phyloP scores from a whole-genome alignment of 163 green algal genomes.

The Trebouxia gelatinosa region DNA sequence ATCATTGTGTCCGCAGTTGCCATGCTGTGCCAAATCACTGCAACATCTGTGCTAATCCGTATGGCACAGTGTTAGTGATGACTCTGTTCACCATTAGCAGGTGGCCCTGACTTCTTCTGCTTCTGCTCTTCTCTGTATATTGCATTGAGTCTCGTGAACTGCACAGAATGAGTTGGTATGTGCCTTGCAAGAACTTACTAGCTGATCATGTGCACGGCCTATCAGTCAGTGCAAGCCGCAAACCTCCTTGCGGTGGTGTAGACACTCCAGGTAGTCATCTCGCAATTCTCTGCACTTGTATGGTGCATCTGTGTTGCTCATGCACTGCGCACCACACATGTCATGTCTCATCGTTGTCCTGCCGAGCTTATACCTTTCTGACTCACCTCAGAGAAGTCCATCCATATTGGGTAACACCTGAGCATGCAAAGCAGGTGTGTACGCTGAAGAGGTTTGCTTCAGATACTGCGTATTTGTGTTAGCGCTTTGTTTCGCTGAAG shows the following conservation, averaged over 20 bases:
- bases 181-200: neutral
- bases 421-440: slow-evolving; percentile 6
- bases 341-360: neutral
- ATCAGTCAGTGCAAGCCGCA: neutral
- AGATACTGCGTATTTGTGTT: neutral
- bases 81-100: too few relatives aligned
- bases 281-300: slow-evolving; percentile 66
- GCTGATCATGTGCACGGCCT: neutral
- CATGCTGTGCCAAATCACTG: too few relatives aligned
- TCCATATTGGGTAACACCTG: slow-evolving; percentile 80
- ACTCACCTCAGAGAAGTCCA: slow-evolving; percentile 70
- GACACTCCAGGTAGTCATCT: slow-evolving; percentile 90
- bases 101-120: too few relatives aligned
- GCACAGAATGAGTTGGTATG: neutral
- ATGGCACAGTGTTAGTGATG: too few relatives aligned
- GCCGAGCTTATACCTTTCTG: neutral
- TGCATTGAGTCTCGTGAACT: slow-evolving; percentile 40
- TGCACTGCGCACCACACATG: slow-evolving; percentile 56
- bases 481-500: too few relatives aligned
- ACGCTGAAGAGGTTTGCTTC: neutral
- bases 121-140: slow-evolving; percentile 38
- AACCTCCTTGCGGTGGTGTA: slow-evolving; percentile 88
- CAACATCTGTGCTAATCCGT: too few relatives aligned
- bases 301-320: slow-evolving; percentile 72
- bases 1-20: too few relatives aligned